A percentile compares a stretch with the other conserved stretches of the same genome.
Evolutionary conservation across 2,329 filamentous ascomycete genomes (phyloP).

Genomic region (Tolypocladium guangdongense): DNA sequence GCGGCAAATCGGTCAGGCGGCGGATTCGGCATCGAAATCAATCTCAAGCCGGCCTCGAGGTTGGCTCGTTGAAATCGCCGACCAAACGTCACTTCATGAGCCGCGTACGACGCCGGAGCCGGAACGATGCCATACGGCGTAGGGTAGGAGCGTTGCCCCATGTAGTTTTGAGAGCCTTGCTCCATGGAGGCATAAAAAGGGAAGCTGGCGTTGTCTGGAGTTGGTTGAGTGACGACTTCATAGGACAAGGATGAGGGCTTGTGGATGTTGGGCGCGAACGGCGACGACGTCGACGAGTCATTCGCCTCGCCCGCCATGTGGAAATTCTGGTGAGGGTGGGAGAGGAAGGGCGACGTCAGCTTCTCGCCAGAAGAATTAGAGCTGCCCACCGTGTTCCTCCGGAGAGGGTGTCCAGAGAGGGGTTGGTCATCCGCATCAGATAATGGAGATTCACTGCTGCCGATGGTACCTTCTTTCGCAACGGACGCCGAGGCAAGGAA

Average conservation of each 20-base stretch:
- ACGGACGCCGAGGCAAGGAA: slow-evolving; percentile 33
- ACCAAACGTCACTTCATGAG: slow-evolving; percentile 57
- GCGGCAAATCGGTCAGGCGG: slow-evolving; percentile 37
- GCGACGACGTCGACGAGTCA: neutral
- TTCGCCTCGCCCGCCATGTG: neutral
- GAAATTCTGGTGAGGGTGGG: neutral
- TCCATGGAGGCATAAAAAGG: slow-evolving; percentile 24
- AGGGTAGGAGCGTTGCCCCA: slow-evolving; percentile 5
- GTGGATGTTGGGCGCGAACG: slow-evolving; percentile 1
- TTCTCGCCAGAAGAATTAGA: neutral
- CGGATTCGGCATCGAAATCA: slow-evolving; percentile 41
- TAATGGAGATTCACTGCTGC: slow-evolving; percentile 13
- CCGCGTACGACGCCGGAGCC: slow-evolving; percentile 43
- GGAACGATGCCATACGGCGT: slow-evolving; percentile 25
- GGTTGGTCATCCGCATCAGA: slow-evolving; percentile 1
- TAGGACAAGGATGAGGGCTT: slow-evolving; percentile 19
- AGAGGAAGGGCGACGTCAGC: neutral
- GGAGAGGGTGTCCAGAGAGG: neutral
- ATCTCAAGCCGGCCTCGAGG: slow-evolving; percentile 48
- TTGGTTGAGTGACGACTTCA: slow-evolving; percentile 40
- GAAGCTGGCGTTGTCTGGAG: slow-evolving; percentile 43
- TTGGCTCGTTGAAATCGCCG: slow-evolving; percentile 57
- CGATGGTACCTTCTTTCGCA: slow-evolving; percentile 35
- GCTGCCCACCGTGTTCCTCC: neutral
- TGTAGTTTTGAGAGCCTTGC: slow-evolving; percentile 3